Evolutionary conservation across 441 rosid genomes (phyloP).

Genomic region (Corymbia calophylla): DNA sequence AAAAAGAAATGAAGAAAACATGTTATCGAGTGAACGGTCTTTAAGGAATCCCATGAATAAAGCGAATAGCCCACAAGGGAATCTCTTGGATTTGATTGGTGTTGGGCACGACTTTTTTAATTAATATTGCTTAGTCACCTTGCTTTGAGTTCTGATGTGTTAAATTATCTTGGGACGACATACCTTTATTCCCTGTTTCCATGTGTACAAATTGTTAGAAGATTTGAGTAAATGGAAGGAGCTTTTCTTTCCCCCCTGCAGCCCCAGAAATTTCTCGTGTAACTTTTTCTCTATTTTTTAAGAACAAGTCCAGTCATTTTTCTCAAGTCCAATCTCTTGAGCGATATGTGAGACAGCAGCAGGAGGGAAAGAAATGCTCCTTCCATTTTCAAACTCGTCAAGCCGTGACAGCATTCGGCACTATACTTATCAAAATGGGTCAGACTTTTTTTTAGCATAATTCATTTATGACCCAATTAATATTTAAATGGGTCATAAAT

Average conservation of each 20-base stretch:
- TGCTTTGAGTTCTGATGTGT: neutral
- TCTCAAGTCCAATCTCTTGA: neutral
- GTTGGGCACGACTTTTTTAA: neutral
- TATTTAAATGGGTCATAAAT: too few species aligned
- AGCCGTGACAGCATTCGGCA: neutral
- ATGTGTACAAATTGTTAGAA: neutral
- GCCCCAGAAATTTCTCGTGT: neutral
- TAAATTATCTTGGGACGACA: neutral
- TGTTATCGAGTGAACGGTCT: too few species aligned
- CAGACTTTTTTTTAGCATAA: too few species aligned
- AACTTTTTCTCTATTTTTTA: neutral
- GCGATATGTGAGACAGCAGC: neutral
- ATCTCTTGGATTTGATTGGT: constrained; percentile 4
- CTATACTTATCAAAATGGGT: too few species aligned
- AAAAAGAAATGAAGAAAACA: neutral
- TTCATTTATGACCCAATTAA: too few species aligned
- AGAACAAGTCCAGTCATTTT: neutral
- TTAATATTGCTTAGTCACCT: neutral
- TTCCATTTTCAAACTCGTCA: neutral
- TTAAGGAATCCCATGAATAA: neutral
- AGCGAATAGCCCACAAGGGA: neutral
- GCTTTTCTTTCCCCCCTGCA: neutral
- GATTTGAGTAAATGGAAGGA: neutral
- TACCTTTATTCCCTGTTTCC: neutral
- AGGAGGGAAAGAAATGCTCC: neutral